A percentile compares a stretch with the other conserved stretches of the same genome.
phyloP scores from a whole-genome alignment of 257 asterid genomes.

The Galeopsis tetrahit region DNA sequence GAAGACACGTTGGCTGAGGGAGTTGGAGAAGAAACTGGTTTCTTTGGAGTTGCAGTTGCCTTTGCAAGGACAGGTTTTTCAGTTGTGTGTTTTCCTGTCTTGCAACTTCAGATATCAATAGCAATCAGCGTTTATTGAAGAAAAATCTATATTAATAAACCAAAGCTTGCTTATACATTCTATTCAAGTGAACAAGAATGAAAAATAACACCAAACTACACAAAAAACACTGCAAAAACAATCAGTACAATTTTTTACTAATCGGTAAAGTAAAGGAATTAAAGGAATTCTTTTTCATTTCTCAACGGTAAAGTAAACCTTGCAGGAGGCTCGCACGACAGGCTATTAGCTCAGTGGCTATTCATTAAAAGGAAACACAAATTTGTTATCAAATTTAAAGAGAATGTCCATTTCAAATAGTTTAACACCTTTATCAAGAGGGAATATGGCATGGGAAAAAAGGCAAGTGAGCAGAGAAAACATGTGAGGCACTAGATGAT shows the following conservation, averaged over 20 bases:
- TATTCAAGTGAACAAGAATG: constrained; percentile 14
- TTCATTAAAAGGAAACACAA: constrained; percentile 16
- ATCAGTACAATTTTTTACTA: constrained; percentile 6
- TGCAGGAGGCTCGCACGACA: constrained; percentile 1
- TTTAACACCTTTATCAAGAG: background rate
- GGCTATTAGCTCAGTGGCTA: constrained; percentile 13
- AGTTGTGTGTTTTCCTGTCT: constrained; percentile 60
- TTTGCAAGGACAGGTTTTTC: constrained; percentile 52
- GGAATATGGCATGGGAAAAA: background rate
- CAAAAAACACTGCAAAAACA: background rate
- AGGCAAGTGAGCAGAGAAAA: constrained; percentile 14
- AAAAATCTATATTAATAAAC: constrained; percentile 23
- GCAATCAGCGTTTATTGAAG: constrained; percentile 41
- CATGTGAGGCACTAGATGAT: background rate
- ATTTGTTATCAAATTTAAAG: background rate
- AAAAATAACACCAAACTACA: constrained; percentile 12
- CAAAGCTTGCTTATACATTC: constrained; percentile 25
- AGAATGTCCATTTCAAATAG: background rate
- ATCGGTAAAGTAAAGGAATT: constrained; percentile 20
- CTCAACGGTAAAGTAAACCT: background rate
- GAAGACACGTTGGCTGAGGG: constrained; percentile 41
- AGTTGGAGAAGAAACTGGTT: constrained; percentile 43
- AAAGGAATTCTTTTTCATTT: background rate
- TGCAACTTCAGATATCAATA: constrained; percentile 54
- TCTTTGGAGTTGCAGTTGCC: constrained; percentile 51